Percentiles rank a stretch among this genome's conserved stretches.
phyloP scores from a whole-genome alignment of 73 alveolate genomes.

The Paramecium caudatum region DNA sequence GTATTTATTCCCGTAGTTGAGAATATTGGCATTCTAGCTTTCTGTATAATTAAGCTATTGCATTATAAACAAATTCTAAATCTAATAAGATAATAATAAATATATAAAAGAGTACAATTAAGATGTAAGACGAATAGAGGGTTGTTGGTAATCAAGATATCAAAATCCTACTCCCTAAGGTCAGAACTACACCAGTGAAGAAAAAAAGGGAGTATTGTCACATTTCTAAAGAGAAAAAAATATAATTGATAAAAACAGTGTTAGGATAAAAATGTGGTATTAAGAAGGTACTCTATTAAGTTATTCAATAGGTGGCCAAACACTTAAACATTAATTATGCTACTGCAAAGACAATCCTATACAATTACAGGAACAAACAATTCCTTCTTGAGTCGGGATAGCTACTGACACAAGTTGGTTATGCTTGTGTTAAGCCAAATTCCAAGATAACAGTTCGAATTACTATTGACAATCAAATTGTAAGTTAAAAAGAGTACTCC shows the following conservation, averaged over 20 bases:
- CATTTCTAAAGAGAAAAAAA: slow-evolving; percentile 47
- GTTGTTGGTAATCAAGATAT: too few species aligned
- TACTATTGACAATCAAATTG: too few species aligned
- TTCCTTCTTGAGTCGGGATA: too few species aligned
- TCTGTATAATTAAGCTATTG: background rate
- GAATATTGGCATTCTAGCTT: background rate
- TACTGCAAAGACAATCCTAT: slow-evolving; percentile 61
- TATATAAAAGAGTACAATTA: too few species aligned
- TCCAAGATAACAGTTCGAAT: too few species aligned
- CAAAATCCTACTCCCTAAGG: too few species aligned
- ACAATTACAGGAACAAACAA: slow-evolving; percentile 16
- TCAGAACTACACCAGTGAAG: too few species aligned
- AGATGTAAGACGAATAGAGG: too few species aligned
- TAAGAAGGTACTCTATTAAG: slow-evolving; percentile 34
- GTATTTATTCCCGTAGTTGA: background rate
- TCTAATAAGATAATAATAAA: too few species aligned
- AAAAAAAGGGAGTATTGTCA: slow-evolving; percentile 35
- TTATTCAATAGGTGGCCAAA: slow-evolving; percentile 51
- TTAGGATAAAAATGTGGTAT: background rate
- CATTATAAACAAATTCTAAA: background rate
- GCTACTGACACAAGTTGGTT: too few species aligned
- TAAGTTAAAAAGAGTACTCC: too few species aligned
- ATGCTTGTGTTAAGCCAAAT: too few species aligned
- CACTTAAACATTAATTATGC: slow-evolving; percentile 59
- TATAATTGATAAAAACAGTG: slow-evolving; percentile 29